Base-by-base conservation (phyloP, 1,284 basidiomycete genomes). In the Leccinum pachyderme region DNA sequence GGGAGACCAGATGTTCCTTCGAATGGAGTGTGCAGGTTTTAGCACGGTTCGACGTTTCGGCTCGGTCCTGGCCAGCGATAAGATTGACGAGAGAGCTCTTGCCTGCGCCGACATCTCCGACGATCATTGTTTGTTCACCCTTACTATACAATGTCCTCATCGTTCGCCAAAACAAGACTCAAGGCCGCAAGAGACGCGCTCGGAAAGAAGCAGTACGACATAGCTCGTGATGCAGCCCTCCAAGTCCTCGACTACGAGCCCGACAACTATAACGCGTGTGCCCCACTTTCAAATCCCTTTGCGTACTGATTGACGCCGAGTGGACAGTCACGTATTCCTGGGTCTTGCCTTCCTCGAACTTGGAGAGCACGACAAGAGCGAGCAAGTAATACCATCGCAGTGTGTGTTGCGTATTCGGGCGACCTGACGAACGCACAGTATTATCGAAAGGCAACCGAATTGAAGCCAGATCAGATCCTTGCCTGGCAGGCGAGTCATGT, bases 101-200 rank as follows among this genome's bases (percentile, higher is more conserved):
- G 9, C 70, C 70, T n/a, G 58, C 68, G 7, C 65, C 70, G 13
- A 59, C 55, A 41, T 72, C 65, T 32, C 70, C 67, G 7, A 68
- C 53, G 35, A 68, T 66, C 25, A 68, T n/a, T n/a, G n/a, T n/a
- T n/a, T n/a, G n/a, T n/a, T n/a, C n/a, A n/a, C n/a, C n/a, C n/a
- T n/a, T n/a, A n/a, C n/a, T n/a, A n/a, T n/a, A 15, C 33, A 22
- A 65, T 65, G 64, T 68, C 66, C 2, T 67, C 63, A 5, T 68
- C 78, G 2, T 80, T 85, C 54, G 76, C 79, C 47, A 93, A 91
- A 68, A 72, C 72, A 33, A 91, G 88, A 67, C 78, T 96, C 62
- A 97, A 95, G 72, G 75, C 80, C n/a, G 88, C 93, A 18, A 83
- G 89, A 58, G 86, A 90, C 41, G 81, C 84, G 7, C 73, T 96